phyloP scores from a whole-genome alignment of 2,329 filamentous ascomycete species.

The Neonectria faginata region DNA sequence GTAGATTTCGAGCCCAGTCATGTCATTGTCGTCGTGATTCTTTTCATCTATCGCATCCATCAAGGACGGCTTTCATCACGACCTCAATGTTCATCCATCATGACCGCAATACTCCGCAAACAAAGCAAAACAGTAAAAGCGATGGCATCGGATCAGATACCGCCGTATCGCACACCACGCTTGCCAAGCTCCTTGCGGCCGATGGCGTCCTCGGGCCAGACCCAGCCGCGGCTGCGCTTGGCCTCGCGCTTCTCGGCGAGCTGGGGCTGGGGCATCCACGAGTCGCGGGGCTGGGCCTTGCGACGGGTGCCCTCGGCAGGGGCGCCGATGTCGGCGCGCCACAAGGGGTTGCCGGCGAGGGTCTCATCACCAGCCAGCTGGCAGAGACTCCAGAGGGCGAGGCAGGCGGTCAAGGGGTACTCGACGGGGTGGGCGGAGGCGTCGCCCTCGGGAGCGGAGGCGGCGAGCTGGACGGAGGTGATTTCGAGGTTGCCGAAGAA shows the following conservation, averaged over 20 bases:
- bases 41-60: slow-evolving; percentile 8
- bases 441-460: slow-evolving; percentile 48
- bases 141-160: slow-evolving; percentile 29
- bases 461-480: slow-evolving; percentile 68
- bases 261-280: slow-evolving; percentile 81
- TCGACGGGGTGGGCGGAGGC: slow-evolving; percentile 50
- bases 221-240: slow-evolving; percentile 79
- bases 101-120: background rate
- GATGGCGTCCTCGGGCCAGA: slow-evolving; percentile 79
- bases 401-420: slow-evolving; percentile 73
- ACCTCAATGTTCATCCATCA: background rate
- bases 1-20: slow-evolving; percentile 7
- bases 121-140: background rate
- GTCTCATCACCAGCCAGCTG: slow-evolving; percentile 73
- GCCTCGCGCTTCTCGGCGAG: slow-evolving; percentile 80
- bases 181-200: slow-evolving; percentile 78
- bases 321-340: slow-evolving; percentile 78
- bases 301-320: slow-evolving; percentile 78
- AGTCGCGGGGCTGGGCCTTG: slow-evolving; percentile 76
- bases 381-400: slow-evolving; percentile 83
- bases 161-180: slow-evolving; percentile 70
- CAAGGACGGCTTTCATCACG: background rate
- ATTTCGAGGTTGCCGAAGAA: slow-evolving; percentile 93
- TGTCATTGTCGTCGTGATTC: slow-evolving; percentile 10
- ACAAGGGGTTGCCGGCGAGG: slow-evolving; percentile 67